A percentile compares a stretch with the other conserved stretches of the same genome.
Evolutionary conservation across 306 rosid genomes (phyloP).

Genomic region (Fragaria ananassa): DNA sequence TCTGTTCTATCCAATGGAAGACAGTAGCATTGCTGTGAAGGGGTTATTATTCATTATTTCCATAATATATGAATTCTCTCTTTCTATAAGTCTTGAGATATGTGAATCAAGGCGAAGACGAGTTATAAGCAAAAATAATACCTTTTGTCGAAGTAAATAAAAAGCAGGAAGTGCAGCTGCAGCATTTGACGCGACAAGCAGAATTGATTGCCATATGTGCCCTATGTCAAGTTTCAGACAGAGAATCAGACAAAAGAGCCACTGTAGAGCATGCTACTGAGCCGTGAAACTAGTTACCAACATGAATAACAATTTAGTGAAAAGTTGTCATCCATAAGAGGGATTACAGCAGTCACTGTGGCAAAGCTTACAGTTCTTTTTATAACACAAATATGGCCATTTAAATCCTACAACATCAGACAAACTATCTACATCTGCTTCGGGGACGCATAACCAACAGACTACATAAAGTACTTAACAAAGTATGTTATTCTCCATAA

Average conservation of each 20-base stretch:
- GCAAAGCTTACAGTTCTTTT: neutral
- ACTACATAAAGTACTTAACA: neutral
- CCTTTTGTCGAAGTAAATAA: conserved; percentile 90
- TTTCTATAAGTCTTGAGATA: conserved; percentile 4
- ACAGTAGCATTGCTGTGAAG: neutral
- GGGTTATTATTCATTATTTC: neutral
- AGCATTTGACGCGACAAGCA: conserved; percentile 80
- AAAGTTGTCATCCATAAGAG: neutral
- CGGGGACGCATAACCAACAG: neutral
- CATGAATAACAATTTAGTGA: neutral
- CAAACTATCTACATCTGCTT: neutral
- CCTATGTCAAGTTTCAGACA: conserved; percentile 41
- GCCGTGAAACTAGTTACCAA: neutral
- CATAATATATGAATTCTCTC: neutral
- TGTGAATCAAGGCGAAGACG: conserved; percentile 1
- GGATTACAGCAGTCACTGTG: neutral
- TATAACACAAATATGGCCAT: neutral
- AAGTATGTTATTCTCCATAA: neutral
- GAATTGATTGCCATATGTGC: conserved; percentile 72
- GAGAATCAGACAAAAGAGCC: conserved; percentile 2
- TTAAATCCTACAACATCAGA: neutral
- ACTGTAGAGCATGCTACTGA: conserved; percentile 1
- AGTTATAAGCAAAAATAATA: conserved; percentile 26
- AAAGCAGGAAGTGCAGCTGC: conserved; percentile 87
- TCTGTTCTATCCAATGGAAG: neutral